Evolutionary conservation across 345 rosid species (phyloP).

Genomic region (Corchorus capsularis): DNA sequence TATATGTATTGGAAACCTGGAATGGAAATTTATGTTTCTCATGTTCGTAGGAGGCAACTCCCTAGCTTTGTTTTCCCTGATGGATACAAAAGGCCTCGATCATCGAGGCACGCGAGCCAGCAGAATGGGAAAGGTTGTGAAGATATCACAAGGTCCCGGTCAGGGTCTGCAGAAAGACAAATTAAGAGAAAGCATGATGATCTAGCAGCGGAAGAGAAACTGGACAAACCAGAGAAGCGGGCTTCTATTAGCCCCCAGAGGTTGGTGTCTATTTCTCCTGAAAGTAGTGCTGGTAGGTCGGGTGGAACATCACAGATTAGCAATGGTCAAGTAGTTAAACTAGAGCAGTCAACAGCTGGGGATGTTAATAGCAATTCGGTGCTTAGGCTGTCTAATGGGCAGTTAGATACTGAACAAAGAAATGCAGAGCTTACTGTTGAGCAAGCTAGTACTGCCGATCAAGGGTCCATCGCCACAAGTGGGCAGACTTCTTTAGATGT

Average conservation of each 20-base stretch:
- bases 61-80: slow-evolving; percentile 70
- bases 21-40: slow-evolving; percentile 70
- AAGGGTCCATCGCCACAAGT: slow-evolving; percentile 23
- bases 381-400: slow-evolving; percentile 30
- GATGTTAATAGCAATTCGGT: slow-evolving; percentile 26
- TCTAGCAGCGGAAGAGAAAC: slow-evolving; percentile 41
- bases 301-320: slow-evolving; percentile 42
- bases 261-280: slow-evolving; percentile 47
- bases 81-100: slow-evolving; percentile 55
- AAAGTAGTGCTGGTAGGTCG: slow-evolving; percentile 35
- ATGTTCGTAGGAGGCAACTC: slow-evolving; percentile 70
- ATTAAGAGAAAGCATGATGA: slow-evolving; percentile 48
- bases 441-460: slow-evolving; percentile 24
- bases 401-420: slow-evolving; percentile 28
- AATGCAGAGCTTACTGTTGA: slow-evolving; percentile 17
- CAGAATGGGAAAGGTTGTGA: slow-evolving; percentile 50
- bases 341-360: slow-evolving; percentile 25
- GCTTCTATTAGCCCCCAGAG: slow-evolving; percentile 53
- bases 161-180: slow-evolving; percentile 50
- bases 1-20: slow-evolving; percentile 74
- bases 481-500: slow-evolving; percentile 33
- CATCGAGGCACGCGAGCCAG: slow-evolving; percentile 49
- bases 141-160: slow-evolving; percentile 34
- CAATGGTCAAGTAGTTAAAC: slow-evolving; percentile 31
- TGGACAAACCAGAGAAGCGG: slow-evolving; percentile 50